Conservation (phyloP, 768 basidiomycete species). For the Multifurca ochricompacta region DNA sequence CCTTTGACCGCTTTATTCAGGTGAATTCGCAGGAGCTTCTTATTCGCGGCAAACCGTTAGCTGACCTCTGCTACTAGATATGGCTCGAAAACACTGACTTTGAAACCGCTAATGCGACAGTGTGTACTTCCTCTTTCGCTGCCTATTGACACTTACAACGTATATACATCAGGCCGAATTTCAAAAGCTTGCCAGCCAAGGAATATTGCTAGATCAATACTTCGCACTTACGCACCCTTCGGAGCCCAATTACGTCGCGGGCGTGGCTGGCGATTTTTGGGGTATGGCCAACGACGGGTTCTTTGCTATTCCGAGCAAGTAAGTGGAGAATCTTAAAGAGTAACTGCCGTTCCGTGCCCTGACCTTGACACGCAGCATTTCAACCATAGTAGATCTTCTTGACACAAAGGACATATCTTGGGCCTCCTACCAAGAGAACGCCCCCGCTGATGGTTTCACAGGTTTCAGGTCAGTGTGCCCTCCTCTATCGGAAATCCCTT, state of each 20-base stretch:
- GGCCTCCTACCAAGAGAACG: constrained; percentile 36
- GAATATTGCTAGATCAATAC: constrained; percentile 1
- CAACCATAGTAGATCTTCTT: constrained; percentile 6
- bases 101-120: neutral
- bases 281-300: constrained; percentile 3
- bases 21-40: too few relatives aligned
- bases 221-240: constrained; percentile 8
- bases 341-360: neutral
- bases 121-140: neutral
- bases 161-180: neutral
- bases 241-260: constrained; percentile 9
- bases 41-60: too few relatives aligned
- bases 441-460: constrained; percentile 41
- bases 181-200: neutral
- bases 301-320: constrained; percentile 7
- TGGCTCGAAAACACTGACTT: constrained; percentile 9
- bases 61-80: too few relatives aligned
- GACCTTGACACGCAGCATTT: neutral
- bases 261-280: constrained; percentile 1
- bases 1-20: constrained; percentile 8
- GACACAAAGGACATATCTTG: neutral
- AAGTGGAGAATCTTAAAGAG: neutral
- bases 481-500: neutral
- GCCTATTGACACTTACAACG: neutral
- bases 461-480: constrained; percentile 8